These are phyloP conservation scores for Cajanus cajan DNA, from an alignment of 306 rosid species.

Conservation along the genomic window DNA sequence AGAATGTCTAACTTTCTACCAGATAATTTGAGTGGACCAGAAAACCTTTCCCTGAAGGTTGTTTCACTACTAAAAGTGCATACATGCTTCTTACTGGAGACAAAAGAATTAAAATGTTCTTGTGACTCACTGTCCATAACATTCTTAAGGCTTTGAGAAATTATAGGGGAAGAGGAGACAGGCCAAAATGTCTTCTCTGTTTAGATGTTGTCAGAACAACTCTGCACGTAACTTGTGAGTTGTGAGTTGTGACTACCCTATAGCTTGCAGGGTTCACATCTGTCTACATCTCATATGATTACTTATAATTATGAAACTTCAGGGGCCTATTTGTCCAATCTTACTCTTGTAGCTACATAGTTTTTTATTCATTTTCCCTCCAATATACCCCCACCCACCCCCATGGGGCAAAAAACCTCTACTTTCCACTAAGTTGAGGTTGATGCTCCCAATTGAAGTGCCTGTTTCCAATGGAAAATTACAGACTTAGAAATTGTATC, in stretches of 20 bases:
- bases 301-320: background rate
- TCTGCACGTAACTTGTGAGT: no score
- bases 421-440: background rate
- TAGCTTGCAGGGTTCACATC: background rate
- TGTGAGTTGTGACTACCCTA: background rate
- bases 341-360: background rate
- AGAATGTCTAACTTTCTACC: background rate
- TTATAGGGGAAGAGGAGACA: background rate
- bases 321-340: background rate
- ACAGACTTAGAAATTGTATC: background rate
- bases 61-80: background rate
- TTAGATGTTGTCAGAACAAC: background rate
- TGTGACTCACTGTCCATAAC: background rate
- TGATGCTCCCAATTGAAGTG: conserved; percentile 11
- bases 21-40: background rate
- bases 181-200: background rate
- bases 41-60: background rate
- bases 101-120: background rate
- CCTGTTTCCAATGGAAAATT: background rate
- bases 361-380: background rate
- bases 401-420: background rate
- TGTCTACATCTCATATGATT: background rate
- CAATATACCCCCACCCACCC: background rate
- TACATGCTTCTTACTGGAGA: background rate
- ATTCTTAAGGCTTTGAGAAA: background rate